Evolutionary conservation across 495 filamentous ascomycete genomes (phyloP).

Genomic region (Podospora anserina): DNA sequence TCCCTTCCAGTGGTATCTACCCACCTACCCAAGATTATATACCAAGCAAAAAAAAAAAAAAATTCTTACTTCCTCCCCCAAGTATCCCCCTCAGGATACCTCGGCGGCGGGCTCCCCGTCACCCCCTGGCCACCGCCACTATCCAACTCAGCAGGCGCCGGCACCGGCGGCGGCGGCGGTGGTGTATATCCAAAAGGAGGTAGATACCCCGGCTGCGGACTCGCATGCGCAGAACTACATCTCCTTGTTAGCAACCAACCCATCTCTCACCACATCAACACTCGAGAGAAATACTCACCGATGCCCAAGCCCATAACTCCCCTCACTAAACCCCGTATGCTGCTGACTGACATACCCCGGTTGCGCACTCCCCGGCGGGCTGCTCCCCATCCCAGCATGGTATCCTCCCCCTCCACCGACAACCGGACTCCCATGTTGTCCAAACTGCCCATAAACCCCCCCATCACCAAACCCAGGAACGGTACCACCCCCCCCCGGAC

Average conservation of each 20-base stretch:
- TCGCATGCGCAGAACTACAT: not conserved
- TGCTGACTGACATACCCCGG: not conserved
- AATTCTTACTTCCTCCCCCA: not conserved
- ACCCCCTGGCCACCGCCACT: not conserved
- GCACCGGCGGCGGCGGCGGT: not conserved
- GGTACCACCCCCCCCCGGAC: constrained; percentile 27
- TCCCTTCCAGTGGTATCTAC: too few species aligned
- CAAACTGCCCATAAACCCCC: not conserved
- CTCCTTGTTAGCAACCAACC: not conserved
- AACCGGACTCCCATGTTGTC: not conserved
- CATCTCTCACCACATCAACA: not conserved
- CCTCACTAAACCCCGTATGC: not conserved
- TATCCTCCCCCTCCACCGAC: not conserved
- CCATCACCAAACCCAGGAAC: constrained; percentile 17
- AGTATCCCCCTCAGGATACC: not conserved
- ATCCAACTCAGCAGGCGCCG: not conserved
- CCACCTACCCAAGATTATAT: too few species aligned
- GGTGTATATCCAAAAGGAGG: not conserved
- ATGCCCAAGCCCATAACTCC: not conserved
- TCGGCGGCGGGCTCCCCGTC: not conserved
- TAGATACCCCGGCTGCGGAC: not conserved
- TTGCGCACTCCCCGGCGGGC: not conserved
- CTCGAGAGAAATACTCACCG: not conserved
- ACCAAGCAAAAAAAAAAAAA: too few species aligned
- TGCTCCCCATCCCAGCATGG: not conserved